These are phyloP conservation scores for Auriscalpium orientale DNA, from an alignment of 768 basidiomycete species.

Conservation along the genomic window DNA sequence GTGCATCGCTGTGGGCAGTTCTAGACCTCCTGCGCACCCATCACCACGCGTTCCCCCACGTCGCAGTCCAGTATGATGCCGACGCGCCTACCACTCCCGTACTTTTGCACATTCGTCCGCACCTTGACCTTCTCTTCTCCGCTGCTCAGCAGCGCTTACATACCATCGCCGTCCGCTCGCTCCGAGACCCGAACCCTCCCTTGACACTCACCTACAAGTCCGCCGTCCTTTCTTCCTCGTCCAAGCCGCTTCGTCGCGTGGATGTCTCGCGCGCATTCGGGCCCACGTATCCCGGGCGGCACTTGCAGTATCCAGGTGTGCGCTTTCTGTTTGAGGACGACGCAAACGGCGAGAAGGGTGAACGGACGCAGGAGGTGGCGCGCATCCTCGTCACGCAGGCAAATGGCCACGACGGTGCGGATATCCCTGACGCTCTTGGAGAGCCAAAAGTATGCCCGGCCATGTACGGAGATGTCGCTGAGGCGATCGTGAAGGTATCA, in stretches of 20 bases:
- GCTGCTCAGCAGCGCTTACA: conserved; percentile 71
- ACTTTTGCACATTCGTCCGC: conserved; percentile 71
- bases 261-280: conserved; percentile 70
- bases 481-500: conserved; percentile 59
- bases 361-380: conserved; percentile 69
- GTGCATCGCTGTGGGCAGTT: conserved; percentile 71
- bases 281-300: conserved; percentile 75
- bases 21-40: conserved; percentile 60
- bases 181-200: conserved; percentile 60
- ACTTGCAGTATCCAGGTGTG: conserved; percentile 73
- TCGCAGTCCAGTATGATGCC: conserved; percentile 78
- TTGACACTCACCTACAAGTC: conserved; percentile 65
- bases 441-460: conserved; percentile 57
- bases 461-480: conserved; percentile 67
- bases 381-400: conserved; percentile 69
- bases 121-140: conserved; percentile 82
- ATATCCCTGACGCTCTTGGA: conserved; percentile 51
- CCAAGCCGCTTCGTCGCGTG: conserved; percentile 54
- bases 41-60: conserved; percentile 67
- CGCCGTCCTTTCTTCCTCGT: conserved; percentile 49
- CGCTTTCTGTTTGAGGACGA: conserved; percentile 85
- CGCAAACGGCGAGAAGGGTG: conserved; percentile 51
- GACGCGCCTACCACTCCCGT: conserved; percentile 68
- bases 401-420: conserved; percentile 42
- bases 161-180: conserved; percentile 64